Percentiles rank a stretch among this genome's conserved stretches.
phyloP scores from a whole-genome alignment of 176 grass and related monocot genomes.

The Tuctoria greenei region DNA sequence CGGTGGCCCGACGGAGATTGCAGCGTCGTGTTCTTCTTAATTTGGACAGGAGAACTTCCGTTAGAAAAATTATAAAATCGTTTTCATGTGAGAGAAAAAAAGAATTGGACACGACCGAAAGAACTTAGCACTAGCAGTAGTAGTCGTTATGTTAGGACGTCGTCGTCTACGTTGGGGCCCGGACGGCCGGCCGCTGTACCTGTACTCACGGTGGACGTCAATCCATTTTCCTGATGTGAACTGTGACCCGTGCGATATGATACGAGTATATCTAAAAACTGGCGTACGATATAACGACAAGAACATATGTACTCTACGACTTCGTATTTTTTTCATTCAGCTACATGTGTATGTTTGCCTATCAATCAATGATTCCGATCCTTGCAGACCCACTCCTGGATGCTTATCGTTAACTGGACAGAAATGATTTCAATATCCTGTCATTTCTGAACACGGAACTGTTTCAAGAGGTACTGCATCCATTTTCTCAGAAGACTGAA shows the following conservation, averaged over 20 bases:
- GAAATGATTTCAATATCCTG: neutral
- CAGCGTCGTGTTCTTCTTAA: constrained; percentile 25
- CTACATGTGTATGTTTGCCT: neutral
- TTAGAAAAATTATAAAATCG: neutral
- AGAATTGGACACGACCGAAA: neutral
- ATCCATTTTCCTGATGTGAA: constrained; percentile 32
- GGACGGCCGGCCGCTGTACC: neutral
- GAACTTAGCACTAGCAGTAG: neutral
- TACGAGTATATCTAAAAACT: constrained; percentile 31
- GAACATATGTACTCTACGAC: neutral
- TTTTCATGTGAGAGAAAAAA: too few species aligned
- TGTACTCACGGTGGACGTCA: constrained; percentile 29
- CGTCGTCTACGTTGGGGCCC: constrained; percentile 40
- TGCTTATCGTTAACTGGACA: neutral
- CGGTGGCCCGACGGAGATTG: constrained; percentile 26
- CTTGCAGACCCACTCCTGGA: neutral
- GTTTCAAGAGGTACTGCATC: neutral
- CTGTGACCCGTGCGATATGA: constrained; percentile 17
- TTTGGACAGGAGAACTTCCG: constrained; percentile 30
- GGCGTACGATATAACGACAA: constrained; percentile 35
- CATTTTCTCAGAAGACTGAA: neutral
- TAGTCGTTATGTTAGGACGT: constrained; percentile 39
- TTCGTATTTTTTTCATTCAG: constrained; percentile 9
- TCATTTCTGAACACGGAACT: neutral
- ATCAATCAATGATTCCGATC: neutral